Evolutionary conservation across 2,329 filamentous ascomycete species (phyloP).

Genomic region (Paecilomyces dactylethromorphus): DNA sequence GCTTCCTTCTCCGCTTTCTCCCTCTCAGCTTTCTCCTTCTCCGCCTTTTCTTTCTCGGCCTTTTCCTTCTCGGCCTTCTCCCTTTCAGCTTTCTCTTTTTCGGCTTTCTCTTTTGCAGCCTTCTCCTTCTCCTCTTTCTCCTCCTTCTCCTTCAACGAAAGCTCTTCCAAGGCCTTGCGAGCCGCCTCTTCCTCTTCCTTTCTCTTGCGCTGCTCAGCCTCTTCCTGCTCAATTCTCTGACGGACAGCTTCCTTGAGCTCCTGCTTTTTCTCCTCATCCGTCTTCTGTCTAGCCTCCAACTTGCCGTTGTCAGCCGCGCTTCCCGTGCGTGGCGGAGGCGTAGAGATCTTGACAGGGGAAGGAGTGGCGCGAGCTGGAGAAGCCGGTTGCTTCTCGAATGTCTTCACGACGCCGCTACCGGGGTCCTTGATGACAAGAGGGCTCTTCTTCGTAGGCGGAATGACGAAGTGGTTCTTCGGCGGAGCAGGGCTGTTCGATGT

Average conservation of each 20-base stretch:
- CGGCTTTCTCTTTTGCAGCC: slow-evolving; percentile 10
- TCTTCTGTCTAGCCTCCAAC: slow-evolving; percentile 68
- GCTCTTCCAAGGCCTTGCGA: slow-evolving; percentile 23
- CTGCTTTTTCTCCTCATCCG: slow-evolving; percentile 72
- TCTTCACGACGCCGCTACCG: slow-evolving; percentile 68
- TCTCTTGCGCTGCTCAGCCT: slow-evolving; percentile 42
- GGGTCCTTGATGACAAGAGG: slow-evolving; percentile 80
- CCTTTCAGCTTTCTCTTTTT: slow-evolving; percentile 2
- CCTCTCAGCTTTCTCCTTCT: slow-evolving; percentile 17
- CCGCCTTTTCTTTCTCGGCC: slow-evolving; percentile 11
- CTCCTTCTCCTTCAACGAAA: slow-evolving; percentile 24
- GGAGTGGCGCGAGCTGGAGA: slow-evolving; percentile 50
- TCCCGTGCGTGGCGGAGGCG: slow-evolving; percentile 69
- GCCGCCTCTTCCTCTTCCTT: slow-evolving; percentile 41
- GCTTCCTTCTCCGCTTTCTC: slow-evolving; percentile 18
- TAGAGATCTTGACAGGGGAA: slow-evolving; percentile 54
- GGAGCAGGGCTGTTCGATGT: slow-evolving; percentile 52
- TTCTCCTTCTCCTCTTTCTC: slow-evolving; percentile 25
- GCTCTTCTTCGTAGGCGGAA: slow-evolving; percentile 60
- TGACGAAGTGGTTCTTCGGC: slow-evolving; percentile 57
- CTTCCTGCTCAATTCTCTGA: slow-evolving; percentile 52
- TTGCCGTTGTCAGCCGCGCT: slow-evolving; percentile 63
- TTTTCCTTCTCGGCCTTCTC: slow-evolving; percentile 12
- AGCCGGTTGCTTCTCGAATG: slow-evolving; percentile 62
- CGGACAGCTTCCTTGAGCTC: slow-evolving; percentile 57